Evolutionary conservation across 768 basidiomycete species (phyloP).

Genomic region (Agaricus blazei): DNA sequence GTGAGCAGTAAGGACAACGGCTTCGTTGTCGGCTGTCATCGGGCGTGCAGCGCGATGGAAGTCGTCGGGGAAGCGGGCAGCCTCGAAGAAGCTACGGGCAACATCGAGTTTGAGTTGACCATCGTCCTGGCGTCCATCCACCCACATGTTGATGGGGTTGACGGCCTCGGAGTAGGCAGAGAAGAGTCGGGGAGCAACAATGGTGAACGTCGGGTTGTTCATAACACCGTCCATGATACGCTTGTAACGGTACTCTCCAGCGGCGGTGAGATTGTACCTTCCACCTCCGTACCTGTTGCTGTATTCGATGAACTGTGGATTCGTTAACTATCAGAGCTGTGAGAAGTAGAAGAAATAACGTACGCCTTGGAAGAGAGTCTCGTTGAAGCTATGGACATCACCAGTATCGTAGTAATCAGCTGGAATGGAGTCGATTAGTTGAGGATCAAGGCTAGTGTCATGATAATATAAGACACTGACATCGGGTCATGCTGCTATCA

Average conservation of each 20-base stretch:
- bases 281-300: constrained; percentile 9
- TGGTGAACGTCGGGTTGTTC: constrained; percentile 5
- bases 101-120: not conserved
- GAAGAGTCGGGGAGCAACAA: constrained; percentile 9
- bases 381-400: constrained; percentile 7
- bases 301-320: constrained; percentile 6
- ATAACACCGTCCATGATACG: constrained; percentile 1
- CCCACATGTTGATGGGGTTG: constrained; percentile 6
- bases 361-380: constrained; percentile 4
- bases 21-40: not conserved
- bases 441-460: too few relatives aligned
- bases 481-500: not conserved
- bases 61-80: not conserved
- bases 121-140: constrained; percentile 9
- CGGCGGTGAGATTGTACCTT: constrained; percentile 12
- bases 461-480: not conserved
- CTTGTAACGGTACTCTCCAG: constrained; percentile 3
- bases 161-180: constrained; percentile 11
- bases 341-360: not conserved
- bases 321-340: not conserved
- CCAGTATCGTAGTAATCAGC: not conserved
- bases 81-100: constrained; percentile 4
- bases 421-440: too few relatives aligned
- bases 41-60: not conserved
- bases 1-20: not conserved